phyloP scores from a whole-genome alignment of 495 filamentous ascomycete species.

The Podospora comata region DNA sequence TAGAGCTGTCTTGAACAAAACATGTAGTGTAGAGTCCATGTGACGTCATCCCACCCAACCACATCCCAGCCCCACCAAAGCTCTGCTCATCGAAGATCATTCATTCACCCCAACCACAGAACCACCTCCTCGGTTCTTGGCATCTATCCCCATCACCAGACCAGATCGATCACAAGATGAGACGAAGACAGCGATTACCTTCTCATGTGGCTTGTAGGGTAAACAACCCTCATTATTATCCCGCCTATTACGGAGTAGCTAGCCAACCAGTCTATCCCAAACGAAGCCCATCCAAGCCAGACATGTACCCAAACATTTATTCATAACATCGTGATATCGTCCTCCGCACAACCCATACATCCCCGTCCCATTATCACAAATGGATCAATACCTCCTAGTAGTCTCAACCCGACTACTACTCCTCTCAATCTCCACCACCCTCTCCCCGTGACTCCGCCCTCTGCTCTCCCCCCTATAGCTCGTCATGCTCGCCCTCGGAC shows the following conservation, averaged over 20 bases:
- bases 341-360: neutral
- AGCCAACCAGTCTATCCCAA: neutral
- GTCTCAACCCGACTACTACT: constrained; percentile 11
- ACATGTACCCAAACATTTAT: neutral
- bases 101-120: neutral
- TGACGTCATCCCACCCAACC: neutral
- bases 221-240: neutral
- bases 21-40: neutral
- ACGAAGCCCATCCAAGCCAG: neutral
- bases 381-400: neutral
- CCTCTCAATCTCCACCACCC: constrained; percentile 18
- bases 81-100: neutral
- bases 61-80: neutral
- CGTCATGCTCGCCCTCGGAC: constrained; percentile 36
- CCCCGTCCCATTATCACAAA: neutral
- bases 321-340: neutral
- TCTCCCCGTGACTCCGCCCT: neutral
- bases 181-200: neutral
- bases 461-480: constrained; percentile 24
- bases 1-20: neutral
- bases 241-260: neutral
- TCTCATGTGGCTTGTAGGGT: neutral
- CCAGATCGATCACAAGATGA: neutral
- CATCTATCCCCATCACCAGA: neutral
- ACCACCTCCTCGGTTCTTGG: neutral